A percentile compares a stretch with the other conserved stretches of the same genome.
Conservation (phyloP, 768 basidiomycete genomes). For the Gloeophyllum trabeum region DNA sequence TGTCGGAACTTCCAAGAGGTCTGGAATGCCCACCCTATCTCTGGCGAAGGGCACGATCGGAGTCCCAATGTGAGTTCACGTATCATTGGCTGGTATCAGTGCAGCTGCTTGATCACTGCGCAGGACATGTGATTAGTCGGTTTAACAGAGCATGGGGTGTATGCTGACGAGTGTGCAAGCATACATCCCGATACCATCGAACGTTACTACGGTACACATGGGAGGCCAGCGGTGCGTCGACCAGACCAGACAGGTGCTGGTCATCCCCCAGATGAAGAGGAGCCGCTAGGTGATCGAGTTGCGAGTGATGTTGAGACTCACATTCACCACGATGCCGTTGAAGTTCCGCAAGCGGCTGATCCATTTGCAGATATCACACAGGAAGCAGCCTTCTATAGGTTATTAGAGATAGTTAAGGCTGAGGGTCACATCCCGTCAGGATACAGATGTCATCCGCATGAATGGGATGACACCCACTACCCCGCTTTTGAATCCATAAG, state of each 20-base stretch:
- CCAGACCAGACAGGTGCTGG: slow-evolving; percentile 7
- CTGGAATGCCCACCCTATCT: slow-evolving; percentile 31
- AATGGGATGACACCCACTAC: slow-evolving; percentile 4
- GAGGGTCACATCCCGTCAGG: background rate
- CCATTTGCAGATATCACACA: background rate
- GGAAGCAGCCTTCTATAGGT: background rate
- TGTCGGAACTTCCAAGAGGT: slow-evolving; percentile 19
- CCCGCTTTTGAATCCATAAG: background rate
- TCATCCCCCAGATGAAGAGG: slow-evolving; percentile 5
- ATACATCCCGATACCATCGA: slow-evolving; percentile 9
- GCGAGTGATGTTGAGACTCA: too few species aligned
- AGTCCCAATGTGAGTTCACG: too few species aligned
- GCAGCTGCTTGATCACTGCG: too few species aligned
- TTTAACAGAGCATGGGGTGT: slow-evolving; percentile 9
- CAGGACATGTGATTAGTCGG: slow-evolving; percentile 11
- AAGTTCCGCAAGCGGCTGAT: background rate
- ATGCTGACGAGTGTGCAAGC: slow-evolving; percentile 7
- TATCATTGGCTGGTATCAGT: too few species aligned
- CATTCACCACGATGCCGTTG: background rate
- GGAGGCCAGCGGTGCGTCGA: background rate
- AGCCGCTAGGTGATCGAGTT: too few species aligned
- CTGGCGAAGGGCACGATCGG: too few species aligned
- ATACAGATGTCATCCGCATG: slow-evolving; percentile 1
- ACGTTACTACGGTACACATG: slow-evolving; percentile 8
- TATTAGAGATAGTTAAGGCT: background rate